Percentiles rank a stretch among this genome's conserved stretches.
Evolutionary conservation across 2,329 filamentous ascomycete species (phyloP).

Genomic region (Pseudocercospora pini-densiflorae): DNA sequence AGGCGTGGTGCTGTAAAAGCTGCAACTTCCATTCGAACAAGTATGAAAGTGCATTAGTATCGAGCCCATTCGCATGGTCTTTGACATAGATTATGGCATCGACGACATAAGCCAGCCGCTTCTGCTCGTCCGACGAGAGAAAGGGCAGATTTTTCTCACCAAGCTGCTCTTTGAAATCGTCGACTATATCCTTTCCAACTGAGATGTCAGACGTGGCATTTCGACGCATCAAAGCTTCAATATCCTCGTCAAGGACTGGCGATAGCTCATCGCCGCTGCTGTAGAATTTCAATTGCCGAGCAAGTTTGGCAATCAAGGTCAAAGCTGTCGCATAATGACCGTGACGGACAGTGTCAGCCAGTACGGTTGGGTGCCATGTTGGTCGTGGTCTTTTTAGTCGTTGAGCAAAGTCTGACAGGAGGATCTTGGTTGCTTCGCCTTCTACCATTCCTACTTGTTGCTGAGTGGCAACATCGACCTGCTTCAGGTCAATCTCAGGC

Average conservation of each 20-base stretch:
- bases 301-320: constrained; percentile 71
- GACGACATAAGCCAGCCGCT: constrained; percentile 32
- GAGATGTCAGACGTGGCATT: constrained; percentile 24
- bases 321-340: constrained; percentile 77
- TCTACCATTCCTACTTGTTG: not conserved
- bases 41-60: constrained; percentile 36
- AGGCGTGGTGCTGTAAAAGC: constrained; percentile 20
- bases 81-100: constrained; percentile 33
- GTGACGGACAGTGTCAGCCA: constrained; percentile 82
- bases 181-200: constrained; percentile 41
- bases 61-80: constrained; percentile 34
- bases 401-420: constrained; percentile 22
- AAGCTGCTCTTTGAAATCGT: constrained; percentile 36
- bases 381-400: constrained; percentile 81
- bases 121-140: constrained; percentile 33
- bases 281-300: constrained; percentile 80
- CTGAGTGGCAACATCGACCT: constrained; percentile 30
- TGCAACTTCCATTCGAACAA: constrained; percentile 40
- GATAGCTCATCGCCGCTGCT: constrained; percentile 81
- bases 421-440: constrained; percentile 1
- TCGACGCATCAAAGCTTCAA: constrained; percentile 10
- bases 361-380: constrained; percentile 88
- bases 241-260: constrained; percentile 64
- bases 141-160: constrained; percentile 56
- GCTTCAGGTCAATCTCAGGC: constrained; percentile 70